phyloP scores from a whole-genome alignment of 1,284 basidiomycete species.

The Trichosporon faecale region DNA sequence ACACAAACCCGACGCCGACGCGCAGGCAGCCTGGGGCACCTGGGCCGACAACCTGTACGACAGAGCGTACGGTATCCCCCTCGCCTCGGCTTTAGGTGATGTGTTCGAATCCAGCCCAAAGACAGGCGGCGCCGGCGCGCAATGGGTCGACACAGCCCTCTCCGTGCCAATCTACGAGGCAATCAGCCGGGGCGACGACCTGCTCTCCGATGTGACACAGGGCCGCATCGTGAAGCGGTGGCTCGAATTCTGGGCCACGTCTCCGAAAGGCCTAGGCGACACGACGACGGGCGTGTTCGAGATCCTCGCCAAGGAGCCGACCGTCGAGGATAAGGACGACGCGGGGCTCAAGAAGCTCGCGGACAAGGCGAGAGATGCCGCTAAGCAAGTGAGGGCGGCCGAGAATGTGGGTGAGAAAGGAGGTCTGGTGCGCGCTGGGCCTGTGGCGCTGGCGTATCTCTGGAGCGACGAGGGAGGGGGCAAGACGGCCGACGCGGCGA shows the following conservation, averaged over 20 bases:
- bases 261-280: background rate
- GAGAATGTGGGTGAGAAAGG: slow-evolving; percentile 6
- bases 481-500: background rate
- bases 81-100: background rate
- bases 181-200: background rate
- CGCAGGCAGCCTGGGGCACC: background rate
- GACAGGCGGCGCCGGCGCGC: background rate
- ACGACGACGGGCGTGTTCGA: background rate
- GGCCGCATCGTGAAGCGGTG: background rate
- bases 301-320: background rate
- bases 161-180: slow-evolving; percentile 1
- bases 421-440: slow-evolving; percentile 4
- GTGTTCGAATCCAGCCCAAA: background rate
- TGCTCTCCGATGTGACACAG: background rate
- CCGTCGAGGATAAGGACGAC: background rate
- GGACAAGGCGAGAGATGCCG: background rate
- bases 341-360: background rate
- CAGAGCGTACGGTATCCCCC: background rate
- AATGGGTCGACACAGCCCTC: background rate
- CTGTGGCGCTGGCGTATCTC: slow-evolving; percentile 9
- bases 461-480: background rate
- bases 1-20: background rate
- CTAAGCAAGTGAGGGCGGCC: background rate
- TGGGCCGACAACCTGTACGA: background rate
- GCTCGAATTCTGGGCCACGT: slow-evolving; percentile 2